Percentiles rank a stretch among this genome's conserved stretches.
Evolutionary conservation across 2,329 filamentous ascomycete genomes (phyloP).

Genomic region (Xylaria sp.): DNA sequence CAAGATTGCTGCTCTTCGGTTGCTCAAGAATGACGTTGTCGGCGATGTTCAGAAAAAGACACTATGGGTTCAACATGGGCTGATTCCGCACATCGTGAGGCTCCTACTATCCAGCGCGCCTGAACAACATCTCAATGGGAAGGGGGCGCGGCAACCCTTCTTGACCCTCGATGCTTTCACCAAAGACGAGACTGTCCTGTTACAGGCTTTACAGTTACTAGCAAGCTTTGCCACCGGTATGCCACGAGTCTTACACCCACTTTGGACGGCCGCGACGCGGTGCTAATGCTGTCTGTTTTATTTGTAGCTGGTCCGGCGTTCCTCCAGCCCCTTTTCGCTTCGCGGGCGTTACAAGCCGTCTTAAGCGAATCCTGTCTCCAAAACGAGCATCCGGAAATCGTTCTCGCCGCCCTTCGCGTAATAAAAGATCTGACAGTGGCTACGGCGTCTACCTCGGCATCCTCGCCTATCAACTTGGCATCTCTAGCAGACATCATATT

Average conservation of each 20-base stretch:
- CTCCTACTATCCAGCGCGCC: slow-evolving; percentile 55
- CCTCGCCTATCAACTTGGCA: slow-evolving; percentile 60
- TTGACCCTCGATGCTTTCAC: slow-evolving; percentile 56
- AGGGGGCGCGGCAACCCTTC: slow-evolving; percentile 52
- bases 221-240: slow-evolving; percentile 86
- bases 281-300: slow-evolving; percentile 34
- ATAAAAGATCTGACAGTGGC: slow-evolving; percentile 78
- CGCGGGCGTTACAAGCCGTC: slow-evolving; percentile 74
- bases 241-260: slow-evolving; percentile 36
- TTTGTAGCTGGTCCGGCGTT: slow-evolving; percentile 80
- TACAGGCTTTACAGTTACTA: slow-evolving; percentile 87
- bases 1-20: slow-evolving; percentile 71
- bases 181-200: slow-evolving; percentile 73
- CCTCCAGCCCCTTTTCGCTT: slow-evolving; percentile 77
- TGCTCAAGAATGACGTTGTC: slow-evolving; percentile 88
- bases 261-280: slow-evolving; percentile 23
- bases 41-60: slow-evolving; percentile 91
- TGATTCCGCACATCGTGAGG: slow-evolving; percentile 68
- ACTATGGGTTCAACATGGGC: slow-evolving; percentile 76
- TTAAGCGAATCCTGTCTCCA: slow-evolving; percentile 75
- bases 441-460: slow-evolving; percentile 64
- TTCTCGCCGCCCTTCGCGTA: slow-evolving; percentile 78
- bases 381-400: slow-evolving; percentile 72
- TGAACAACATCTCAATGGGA: slow-evolving; percentile 55
- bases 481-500: slow-evolving; percentile 75